A percentile compares a stretch with the other conserved stretches of the same genome.
Evolutionary conservation across 75 land plant species (phyloP).

Genomic region (Sequoia sempervirens): DNA sequence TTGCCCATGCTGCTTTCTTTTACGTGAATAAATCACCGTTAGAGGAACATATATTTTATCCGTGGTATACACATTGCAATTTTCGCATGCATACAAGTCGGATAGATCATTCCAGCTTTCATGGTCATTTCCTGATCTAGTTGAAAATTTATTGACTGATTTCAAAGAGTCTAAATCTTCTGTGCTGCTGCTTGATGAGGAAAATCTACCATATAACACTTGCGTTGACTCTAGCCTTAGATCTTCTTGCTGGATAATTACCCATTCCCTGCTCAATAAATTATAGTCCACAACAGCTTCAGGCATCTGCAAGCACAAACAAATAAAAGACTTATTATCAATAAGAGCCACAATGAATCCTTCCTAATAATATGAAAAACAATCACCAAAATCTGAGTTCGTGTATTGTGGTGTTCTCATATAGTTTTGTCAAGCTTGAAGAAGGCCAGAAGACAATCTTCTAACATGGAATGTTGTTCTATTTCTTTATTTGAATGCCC

Average conservation of each 20-base stretch:
- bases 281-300: constrained; percentile 85
- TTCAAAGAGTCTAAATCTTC: constrained; percentile 5
- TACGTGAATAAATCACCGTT: constrained; percentile 65
- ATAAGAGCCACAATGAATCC: neutral
- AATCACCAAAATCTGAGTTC: neutral
- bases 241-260: constrained; percentile 76
- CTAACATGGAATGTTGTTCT: neutral
- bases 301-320: constrained; percentile 72
- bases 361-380: neutral
- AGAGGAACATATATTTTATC: constrained; percentile 67
- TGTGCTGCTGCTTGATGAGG: neutral
- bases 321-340: neutral
- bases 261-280: constrained; percentile 58
- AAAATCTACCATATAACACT: constrained; percentile 40
- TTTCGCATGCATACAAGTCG: constrained; percentile 73
- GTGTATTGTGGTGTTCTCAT: neutral
- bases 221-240: constrained; percentile 38
- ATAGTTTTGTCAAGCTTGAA: neutral
- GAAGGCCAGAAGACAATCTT: neutral
- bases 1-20: constrained; percentile 28
- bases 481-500: neutral
- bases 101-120: constrained; percentile 66
- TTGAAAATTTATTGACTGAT: constrained; percentile 4
- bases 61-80: constrained; percentile 47
- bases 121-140: constrained; percentile 11